phyloP scores from a whole-genome alignment of 441 rosid genomes.

The Oxalis stricta region DNA sequence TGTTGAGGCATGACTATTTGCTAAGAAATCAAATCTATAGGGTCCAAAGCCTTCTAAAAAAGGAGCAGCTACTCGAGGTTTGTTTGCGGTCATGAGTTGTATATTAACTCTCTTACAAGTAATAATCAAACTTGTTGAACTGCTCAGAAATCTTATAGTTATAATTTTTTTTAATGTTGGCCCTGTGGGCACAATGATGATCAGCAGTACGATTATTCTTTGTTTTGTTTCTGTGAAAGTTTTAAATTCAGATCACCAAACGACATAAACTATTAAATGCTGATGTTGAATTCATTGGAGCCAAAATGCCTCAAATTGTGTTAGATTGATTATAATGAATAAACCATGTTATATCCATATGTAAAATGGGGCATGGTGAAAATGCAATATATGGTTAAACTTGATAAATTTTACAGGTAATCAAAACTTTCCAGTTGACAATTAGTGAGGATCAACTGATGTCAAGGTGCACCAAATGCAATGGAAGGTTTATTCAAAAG shows the following conservation, averaged over 20 bases:
- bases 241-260: too few relatives aligned
- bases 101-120: not conserved
- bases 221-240: too few relatives aligned
- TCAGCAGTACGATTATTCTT: too few relatives aligned
- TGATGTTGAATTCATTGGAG: too few relatives aligned
- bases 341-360: too few relatives aligned
- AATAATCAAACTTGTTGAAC: not conserved
- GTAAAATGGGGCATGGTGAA: not conserved
- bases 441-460: constrained; percentile 66
- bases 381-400: constrained; percentile 1
- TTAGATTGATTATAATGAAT: too few relatives aligned
- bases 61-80: constrained; percentile 89
- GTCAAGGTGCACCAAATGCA: constrained; percentile 94
- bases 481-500: constrained; percentile 75
- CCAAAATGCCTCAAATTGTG: too few relatives aligned
- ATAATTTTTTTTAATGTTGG: too few relatives aligned
- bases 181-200: too few relatives aligned
- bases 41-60: constrained; percentile 72
- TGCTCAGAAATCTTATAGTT: not conserved
- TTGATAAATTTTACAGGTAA: constrained; percentile 32
- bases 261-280: too few relatives aligned
- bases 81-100: constrained; percentile 1
- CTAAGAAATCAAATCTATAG: constrained; percentile 57
- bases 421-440: constrained; percentile 49
- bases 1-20: constrained; percentile 66